Conservation (phyloP, 1,139 yeast genomes). For the Diutina siamensis region DNA sequence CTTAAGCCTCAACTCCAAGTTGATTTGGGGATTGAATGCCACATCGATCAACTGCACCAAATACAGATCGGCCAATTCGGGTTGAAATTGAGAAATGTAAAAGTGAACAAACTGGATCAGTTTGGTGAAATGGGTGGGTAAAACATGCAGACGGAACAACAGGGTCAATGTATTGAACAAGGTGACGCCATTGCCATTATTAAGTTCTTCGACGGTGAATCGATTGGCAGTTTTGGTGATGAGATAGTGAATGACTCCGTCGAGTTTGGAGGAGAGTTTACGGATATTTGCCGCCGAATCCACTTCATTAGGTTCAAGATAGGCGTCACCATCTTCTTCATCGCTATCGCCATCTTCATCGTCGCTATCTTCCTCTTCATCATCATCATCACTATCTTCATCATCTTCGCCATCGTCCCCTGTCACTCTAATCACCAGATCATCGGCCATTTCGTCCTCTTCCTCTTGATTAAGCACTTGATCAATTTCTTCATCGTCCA, state of each 20-base stretch:
- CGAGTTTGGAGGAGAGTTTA: slow-evolving; percentile 55
- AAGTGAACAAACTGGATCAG: slow-evolving; percentile 81
- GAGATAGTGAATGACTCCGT: slow-evolving; percentile 40
- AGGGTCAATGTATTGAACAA: slow-evolving; percentile 67
- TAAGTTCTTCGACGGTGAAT: slow-evolving; percentile 40
- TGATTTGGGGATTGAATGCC: slow-evolving; percentile 58
- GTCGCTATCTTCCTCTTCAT: slow-evolving; percentile 14
- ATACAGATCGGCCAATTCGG: slow-evolving; percentile 76
- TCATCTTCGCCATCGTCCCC: slow-evolving; percentile 9
- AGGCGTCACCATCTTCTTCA: slow-evolving; percentile 20
- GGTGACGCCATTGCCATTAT: slow-evolving; percentile 57
- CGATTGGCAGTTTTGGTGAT: slow-evolving; percentile 29
- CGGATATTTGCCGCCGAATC: slow-evolving; percentile 44
- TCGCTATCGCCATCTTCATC: slow-evolving; percentile 14
- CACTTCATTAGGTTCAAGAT: slow-evolving; percentile 15
- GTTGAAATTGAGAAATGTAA: slow-evolving; percentile 70
- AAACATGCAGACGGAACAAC: slow-evolving; percentile 66
- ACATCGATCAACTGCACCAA: slow-evolving; percentile 74
- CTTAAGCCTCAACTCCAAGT: slow-evolving; percentile 66
- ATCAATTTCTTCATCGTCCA: slow-evolving; percentile 65
- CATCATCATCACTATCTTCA: slow-evolving; percentile 10
- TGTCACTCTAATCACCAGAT: slow-evolving; percentile 10
- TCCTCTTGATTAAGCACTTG: slow-evolving; percentile 38
- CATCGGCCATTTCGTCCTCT: slow-evolving; percentile 28
- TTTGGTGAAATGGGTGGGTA: slow-evolving; percentile 89